Conservation (phyloP, 2,329 filamentous ascomycete species). For the Botrytis hyacinthi region DNA sequence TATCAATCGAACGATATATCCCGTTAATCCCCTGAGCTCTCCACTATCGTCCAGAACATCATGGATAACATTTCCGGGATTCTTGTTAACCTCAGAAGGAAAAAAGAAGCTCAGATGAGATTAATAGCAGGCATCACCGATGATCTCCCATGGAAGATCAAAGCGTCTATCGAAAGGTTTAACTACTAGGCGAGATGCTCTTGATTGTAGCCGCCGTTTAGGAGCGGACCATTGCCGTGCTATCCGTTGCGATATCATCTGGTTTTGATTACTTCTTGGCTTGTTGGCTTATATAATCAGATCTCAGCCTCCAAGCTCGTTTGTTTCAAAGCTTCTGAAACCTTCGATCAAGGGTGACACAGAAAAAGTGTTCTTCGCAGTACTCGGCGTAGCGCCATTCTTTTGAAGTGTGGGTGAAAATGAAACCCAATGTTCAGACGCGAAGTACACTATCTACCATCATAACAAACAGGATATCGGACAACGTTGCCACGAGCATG, state of each 20-base stretch:
- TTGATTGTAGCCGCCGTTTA: neutral
- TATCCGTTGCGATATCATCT: neutral
- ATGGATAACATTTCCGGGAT: neutral
- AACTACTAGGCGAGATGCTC: conserved; percentile 2
- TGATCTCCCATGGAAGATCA: neutral
- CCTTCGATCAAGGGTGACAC: conserved; percentile 11
- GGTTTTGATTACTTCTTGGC: neutral
- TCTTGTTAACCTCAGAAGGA: neutral
- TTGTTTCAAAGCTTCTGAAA: conserved; percentile 21
- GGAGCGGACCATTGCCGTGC: neutral
- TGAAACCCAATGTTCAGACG: conserved; percentile 5
- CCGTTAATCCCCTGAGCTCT: neutral
- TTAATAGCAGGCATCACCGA: neutral
- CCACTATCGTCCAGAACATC: conserved; percentile 1
- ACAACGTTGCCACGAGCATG: conserved; percentile 20
- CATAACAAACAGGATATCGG: neutral
- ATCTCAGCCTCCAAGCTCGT: conserved; percentile 15
- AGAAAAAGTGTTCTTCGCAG: neutral
- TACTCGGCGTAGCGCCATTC: conserved; percentile 7
- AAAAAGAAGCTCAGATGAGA: neutral
- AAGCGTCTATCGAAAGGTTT: neutral
- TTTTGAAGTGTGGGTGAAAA: conserved; percentile 2
- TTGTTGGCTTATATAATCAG: neutral
- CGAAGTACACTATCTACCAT: neutral
- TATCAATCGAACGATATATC: conserved; percentile 2